Conservation (phyloP, 257 asterid genomes). For the Avicennia marina region DNA sequence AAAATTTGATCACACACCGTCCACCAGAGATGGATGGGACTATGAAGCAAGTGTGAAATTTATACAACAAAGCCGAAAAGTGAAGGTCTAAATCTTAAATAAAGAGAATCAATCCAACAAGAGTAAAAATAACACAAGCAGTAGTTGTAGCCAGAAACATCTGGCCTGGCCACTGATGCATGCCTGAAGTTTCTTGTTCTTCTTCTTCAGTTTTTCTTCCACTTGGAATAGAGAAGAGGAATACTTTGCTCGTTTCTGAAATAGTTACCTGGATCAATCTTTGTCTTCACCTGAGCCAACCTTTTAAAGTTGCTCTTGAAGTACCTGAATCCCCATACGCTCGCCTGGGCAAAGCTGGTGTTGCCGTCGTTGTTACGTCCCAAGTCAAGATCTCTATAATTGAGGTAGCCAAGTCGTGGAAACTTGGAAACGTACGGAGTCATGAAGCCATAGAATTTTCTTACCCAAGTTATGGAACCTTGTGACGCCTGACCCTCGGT, state of each 20-base stretch:
- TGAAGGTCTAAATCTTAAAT: too few species aligned
- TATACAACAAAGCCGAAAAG: too few species aligned
- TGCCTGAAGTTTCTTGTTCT: too few species aligned
- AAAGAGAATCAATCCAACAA: too few species aligned
- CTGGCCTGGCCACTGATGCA: too few species aligned
- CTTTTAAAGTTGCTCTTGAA: constrained; percentile 25
- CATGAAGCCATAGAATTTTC: constrained; percentile 23
- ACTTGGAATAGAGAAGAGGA: constrained; percentile 12
- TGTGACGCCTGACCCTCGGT: constrained; percentile 5
- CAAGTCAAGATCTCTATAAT: constrained; percentile 38
- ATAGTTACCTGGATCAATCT: constrained; percentile 24
- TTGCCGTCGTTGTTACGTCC: constrained; percentile 22
- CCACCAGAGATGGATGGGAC: too few species aligned
- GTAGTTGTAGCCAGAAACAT: too few species aligned
- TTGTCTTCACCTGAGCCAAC: constrained; percentile 21
- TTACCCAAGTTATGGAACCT: constrained; percentile 19
- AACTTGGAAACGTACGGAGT: constrained; percentile 28
- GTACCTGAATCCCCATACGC: constrained; percentile 31
- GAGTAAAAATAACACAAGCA: too few species aligned
- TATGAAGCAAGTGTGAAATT: too few species aligned
- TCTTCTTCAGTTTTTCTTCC: too few species aligned
- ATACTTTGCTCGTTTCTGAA: constrained; percentile 39
- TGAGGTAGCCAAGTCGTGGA: constrained; percentile 28
- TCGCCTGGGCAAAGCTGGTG: constrained; percentile 25
- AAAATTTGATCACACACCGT: too few species aligned